These are phyloP conservation scores for Beauveria caledonica DNA, from an alignment of 2,329 filamentous ascomycete species.

Conservation along the genomic window DNA sequence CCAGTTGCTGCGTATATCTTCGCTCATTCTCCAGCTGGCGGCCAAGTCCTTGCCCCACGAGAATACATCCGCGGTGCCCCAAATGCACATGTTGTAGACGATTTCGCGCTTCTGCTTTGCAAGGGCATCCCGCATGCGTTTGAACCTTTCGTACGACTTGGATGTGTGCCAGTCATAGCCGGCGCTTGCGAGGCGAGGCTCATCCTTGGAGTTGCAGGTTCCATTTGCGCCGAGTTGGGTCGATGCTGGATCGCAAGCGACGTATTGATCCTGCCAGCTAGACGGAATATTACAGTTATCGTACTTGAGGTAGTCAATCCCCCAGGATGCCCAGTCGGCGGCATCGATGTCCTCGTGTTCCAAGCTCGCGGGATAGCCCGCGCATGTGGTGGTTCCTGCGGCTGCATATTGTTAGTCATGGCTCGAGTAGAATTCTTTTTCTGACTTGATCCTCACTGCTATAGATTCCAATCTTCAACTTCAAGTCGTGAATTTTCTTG, in stretches of 20 bases:
- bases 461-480: slow-evolving; percentile 57
- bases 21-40: slow-evolving; percentile 38
- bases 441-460: slow-evolving; percentile 19
- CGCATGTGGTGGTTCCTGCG: slow-evolving; percentile 16
- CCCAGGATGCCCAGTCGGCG: slow-evolving; percentile 48
- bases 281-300: slow-evolving; percentile 7
- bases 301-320: slow-evolving; percentile 36
- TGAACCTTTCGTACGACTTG: slow-evolving; percentile 38
- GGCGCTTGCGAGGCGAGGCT: slow-evolving; percentile 29
- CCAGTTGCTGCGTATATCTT: slow-evolving; percentile 33
- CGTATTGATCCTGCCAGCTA: slow-evolving; percentile 2
- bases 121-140: slow-evolving; percentile 44
- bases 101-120: slow-evolving; percentile 36
- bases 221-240: neutral
- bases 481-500: slow-evolving; percentile 44
- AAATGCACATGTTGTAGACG: slow-evolving; percentile 44
- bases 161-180: slow-evolving; percentile 43
- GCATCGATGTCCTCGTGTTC: slow-evolving; percentile 52
- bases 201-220: slow-evolving; percentile 16
- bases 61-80: slow-evolving; percentile 43
- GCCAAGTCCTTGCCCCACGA: slow-evolving; percentile 41
- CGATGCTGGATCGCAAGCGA: neutral
- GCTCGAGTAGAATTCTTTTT: neutral
- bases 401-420: neutral
- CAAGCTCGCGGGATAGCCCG: slow-evolving; percentile 36